Evolutionary conservation across 371 early-diverging fungal genomes (phyloP), one percentile per base, ranked within the genome.

Genomic region (Mucor circinelloides): DNA sequence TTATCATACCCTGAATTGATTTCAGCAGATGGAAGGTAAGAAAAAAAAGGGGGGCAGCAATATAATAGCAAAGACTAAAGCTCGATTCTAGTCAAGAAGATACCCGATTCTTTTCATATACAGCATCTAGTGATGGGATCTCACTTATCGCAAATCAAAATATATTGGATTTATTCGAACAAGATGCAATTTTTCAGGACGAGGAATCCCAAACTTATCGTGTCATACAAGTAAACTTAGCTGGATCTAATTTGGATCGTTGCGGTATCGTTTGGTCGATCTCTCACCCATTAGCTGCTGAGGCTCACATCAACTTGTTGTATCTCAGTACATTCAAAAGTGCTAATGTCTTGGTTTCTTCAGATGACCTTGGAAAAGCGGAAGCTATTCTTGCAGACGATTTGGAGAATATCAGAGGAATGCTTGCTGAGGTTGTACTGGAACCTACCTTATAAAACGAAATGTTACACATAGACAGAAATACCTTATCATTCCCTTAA

Each of bases 231-330:
- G 84, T 92, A 58, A 90, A 90, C 72, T 77, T 92, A 69, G 83
- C 85, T 55, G 84, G 86, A n/a, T 84, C 80, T 60, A 77, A 80
- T 65, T 60, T 78, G 66, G 93, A 92, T 67, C 78, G 87, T 46
- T 90, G 85, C 60, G 93, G 93, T 70, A 91, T 92, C 66, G 89
- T 91, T 9, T 86, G 87, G 63, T 90, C 91, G 12, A 90, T 92
- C 64, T 86, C 90, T n/a, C 84, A 89, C 61, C 91, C 90, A 7
- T 78, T 92, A 57, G 77, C 75, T 23, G 84, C 84, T 0, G 82
- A 79, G 34, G 83, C 81, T 0, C 87, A 83, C 32, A 89, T 92
- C 58, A 90, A 92, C 63, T 62, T 92, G 48, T 68, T 91, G 57
- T 92, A 89, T 71, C 68, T 92, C 60, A 89, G 89, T 64, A 92